These are phyloP conservation scores for Amoeboaphelidium protococcarum DNA, from an alignment of 371 early-diverging fungal species.

Conservation along the genomic window DNA sequence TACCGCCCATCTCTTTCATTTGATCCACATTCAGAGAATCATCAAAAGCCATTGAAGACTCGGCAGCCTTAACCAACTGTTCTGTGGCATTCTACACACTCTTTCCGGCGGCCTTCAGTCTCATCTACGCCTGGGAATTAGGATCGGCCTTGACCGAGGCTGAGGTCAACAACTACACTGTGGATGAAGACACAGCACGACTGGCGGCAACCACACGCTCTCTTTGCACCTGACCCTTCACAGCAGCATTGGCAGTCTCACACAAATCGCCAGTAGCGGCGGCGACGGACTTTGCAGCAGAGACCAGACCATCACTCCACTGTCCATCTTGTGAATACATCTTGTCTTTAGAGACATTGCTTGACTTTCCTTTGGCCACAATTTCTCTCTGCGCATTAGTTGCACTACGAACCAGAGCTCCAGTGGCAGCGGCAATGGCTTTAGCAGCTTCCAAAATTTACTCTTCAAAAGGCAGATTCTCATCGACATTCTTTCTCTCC, in stretches of 20 bases:
- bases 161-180: constrained; percentile 18
- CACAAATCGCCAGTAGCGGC: constrained; percentile 16
- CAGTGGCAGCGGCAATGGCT: constrained; percentile 18
- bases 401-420: constrained; percentile 20
- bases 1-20: neutral
- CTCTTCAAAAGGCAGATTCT: constrained; percentile 16
- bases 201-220: constrained; percentile 18
- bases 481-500: constrained; percentile 6
- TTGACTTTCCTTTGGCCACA: constrained; percentile 7
- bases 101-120: constrained; percentile 20
- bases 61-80: constrained; percentile 14
- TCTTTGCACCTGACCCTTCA: constrained; percentile 13
- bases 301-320: constrained; percentile 25
- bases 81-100: constrained; percentile 18
- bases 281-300: constrained; percentile 20
- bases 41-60: constrained; percentile 9
- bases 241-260: constrained; percentile 14
- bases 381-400: constrained; percentile 21
- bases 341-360: constrained; percentile 1
- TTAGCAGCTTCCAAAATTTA: constrained; percentile 18
- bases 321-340: constrained; percentile 22
- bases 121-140: constrained; percentile 14
- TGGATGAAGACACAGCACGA: constrained; percentile 14
- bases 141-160: constrained; percentile 13
- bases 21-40: constrained; percentile 1